A percentile compares a stretch with the other conserved stretches of the same genome.
Conservation (phyloP, 768 basidiomycete species). For the Trametes sanguinea region DNA sequence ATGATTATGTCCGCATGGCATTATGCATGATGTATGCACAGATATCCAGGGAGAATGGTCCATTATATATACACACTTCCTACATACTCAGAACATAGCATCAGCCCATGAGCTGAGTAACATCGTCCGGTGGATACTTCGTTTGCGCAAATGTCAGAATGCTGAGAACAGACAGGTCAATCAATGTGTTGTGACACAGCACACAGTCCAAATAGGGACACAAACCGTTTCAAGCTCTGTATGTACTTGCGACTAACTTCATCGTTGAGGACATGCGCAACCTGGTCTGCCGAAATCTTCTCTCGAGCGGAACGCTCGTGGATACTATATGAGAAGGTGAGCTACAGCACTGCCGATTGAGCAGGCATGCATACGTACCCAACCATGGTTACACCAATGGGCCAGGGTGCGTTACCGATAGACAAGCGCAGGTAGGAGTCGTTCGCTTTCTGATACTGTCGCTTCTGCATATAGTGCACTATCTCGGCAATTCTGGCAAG, state of each 20-base stretch:
- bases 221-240: conserved; percentile 92
- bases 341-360: too few species aligned
- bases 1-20: too few species aligned
- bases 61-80: too few species aligned
- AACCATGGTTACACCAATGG: conserved; percentile 99
- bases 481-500: conserved; percentile 88
- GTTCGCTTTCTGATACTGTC: conserved; percentile 94
- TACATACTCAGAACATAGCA: too few species aligned
- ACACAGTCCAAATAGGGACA: background rate
- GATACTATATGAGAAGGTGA: conserved; percentile 53
- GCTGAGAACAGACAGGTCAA: background rate
- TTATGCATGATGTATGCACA: too few species aligned
- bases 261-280: conserved; percentile 97
- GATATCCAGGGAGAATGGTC: too few species aligned
- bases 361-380: conserved; percentile 56
- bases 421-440: conserved; percentile 96
- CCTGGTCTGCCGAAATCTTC: conserved; percentile 96
- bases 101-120: background rate
- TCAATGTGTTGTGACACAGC: too few species aligned
- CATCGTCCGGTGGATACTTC: background rate
- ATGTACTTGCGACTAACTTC: conserved; percentile 99
- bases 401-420: conserved; percentile 99
- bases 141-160: background rate
- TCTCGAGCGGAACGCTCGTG: conserved; percentile 98
- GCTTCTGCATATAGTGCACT: conserved; percentile 93